Evolutionary conservation across 2,329 filamentous ascomycete genomes (phyloP), one percentile per base, ranked within the genome.

Genomic region (Penicillium glabrum): DNA sequence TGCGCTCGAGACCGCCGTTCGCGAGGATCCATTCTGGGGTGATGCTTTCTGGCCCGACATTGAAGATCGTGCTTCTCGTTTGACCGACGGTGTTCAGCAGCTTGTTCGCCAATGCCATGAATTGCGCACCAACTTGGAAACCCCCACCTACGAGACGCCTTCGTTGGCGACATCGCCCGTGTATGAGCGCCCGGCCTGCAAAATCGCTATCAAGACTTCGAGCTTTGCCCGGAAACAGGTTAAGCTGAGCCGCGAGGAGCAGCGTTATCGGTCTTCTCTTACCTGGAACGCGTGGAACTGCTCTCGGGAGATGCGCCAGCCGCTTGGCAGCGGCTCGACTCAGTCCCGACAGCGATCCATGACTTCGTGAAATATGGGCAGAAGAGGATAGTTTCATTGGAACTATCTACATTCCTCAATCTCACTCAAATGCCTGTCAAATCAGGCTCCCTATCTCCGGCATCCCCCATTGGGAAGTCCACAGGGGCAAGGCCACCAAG

Each of bases 11-110:
- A 69, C 60, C 0, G 75, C 75, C 2, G 74, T 78, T 11, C 66
- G 72, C n/a, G 71, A 76, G 58, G 76, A 79, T 54, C 65, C 74
- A 2, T 77, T 78, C 61, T 79, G 76, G 76, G 76, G 76, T 39
- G 67, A 72, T 31, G 67, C 65, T 6, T 75, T 76, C 58, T 78
- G 75, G 75, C 70, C 70, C 2, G 74, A 76, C 19, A 75, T 78
- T 23, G 73, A 76, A 53, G 66, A 73, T 46, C 72, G 76, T 16
- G 75, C 76, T 2, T 67, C 67, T 21, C 66, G 67, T 29, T 58
- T 78, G 57, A 72, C 74, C 16, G 67, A 72, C 2, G 73, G 74
- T 1, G 72, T 78, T 24, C 69, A 75, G 57, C 65, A 77, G 56
- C 64, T 78, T 47, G 65, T 75, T 2, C 60, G 67, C 37, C 76